Evolutionary conservation across 2,329 filamentous ascomycete species (phyloP), one percentile per base, ranked within the genome.

Genomic region (Fusarium robinianum): DNA sequence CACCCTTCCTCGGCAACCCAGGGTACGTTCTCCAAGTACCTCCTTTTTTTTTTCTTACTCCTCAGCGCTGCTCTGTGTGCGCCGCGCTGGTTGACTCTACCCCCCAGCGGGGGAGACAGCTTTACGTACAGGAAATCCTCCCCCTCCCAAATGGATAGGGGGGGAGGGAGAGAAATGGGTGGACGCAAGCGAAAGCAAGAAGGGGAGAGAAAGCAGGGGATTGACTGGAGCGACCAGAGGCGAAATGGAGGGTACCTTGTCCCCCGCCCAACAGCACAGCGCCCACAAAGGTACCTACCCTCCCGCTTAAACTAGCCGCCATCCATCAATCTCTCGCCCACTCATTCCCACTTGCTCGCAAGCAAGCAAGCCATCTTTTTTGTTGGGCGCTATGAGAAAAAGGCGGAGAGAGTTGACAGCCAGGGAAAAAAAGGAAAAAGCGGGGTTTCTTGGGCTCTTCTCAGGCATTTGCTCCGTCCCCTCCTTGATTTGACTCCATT

Each of bases 21-120:
- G 16, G 30, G 7, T 46, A 41, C 45, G 26, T 54, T 47, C 51
- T 51, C 51, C 51, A 54, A 54, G 42, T 51, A 27, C n/a, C 15
- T 29, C 19, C 11, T 8, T 17, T 5, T 31, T 16, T 36, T 30
- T 21, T 34, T 19, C 32, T 51, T 27, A 35, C 25, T 26, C 12
- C 19, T 38, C 12, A 23, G 5, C 12, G 22, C n/a, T n/a, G n/a
- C n/a, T n/a, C n/a, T 41, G n/a, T 12, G 33, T 44, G 11, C 24
- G 15, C 50, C 42, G 51, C 27, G 24, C 40, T 31, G 41, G 26
- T 16, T 17, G 40, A 34, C 19, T 4, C 33, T 19, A 5, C 32
- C 23, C 42, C 37, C 34, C 46, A 34, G 25, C 53, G 54, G 51
- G 51, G 51, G 39, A 41, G 45, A 15, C 17, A 18, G 26, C 12